Evolutionary conservation across 2,329 filamentous ascomycete genomes (phyloP), one percentile per base, ranked within the genome.

Genomic region (Chaetomiaceae sp.): DNA sequence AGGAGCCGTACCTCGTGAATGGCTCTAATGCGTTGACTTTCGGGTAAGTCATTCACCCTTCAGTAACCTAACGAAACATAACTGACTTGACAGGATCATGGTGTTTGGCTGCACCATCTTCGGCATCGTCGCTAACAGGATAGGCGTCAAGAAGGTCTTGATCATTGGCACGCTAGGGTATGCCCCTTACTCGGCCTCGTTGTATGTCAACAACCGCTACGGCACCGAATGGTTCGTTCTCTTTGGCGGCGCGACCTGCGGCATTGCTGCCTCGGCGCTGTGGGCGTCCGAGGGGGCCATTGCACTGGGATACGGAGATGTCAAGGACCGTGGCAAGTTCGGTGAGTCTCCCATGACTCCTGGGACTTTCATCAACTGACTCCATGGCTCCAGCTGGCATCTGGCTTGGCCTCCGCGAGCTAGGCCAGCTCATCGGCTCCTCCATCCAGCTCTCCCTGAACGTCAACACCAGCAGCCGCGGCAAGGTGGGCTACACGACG

Each of bases 381-480:
- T 14, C n/a, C 15, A 17, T 20, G 9, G 23, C 3, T 15, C 15
- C 11, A 51, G 70, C 75, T 38, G 75, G 75, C 2, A 79, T 79
- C 33, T 80, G 77, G 77, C 73, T 80, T 4, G 74, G 75, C 6
- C 71, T 80, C 7, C 72, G 76, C 6, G 75, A 79, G 53, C 69
- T 79, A 7, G 78, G 78, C 1, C 77, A 78, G 51, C 70, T 81
- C 20, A 75, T 80, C 50, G 77, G 77, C 2, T 71, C 74, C 2
- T 73, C 76, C 0, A 78, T 80, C 27, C 74, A 78, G 23, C 69
- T 80, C 0, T 75, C 71, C 0, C 68, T 80, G 15, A 80, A 80
- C 43, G 68, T 71, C 51, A 68, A 71, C 3, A 66, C 69, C 12
- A 69, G 69, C 12, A 60, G 72, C n/a, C 63, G 67, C 11, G 75